A percentile compares a stretch with the other conserved stretches of the same genome.
These are phyloP conservation scores for Symbiodinium natans DNA, from an alignment of 73 alveolate genomes.

Conservation along the genomic window DNA sequence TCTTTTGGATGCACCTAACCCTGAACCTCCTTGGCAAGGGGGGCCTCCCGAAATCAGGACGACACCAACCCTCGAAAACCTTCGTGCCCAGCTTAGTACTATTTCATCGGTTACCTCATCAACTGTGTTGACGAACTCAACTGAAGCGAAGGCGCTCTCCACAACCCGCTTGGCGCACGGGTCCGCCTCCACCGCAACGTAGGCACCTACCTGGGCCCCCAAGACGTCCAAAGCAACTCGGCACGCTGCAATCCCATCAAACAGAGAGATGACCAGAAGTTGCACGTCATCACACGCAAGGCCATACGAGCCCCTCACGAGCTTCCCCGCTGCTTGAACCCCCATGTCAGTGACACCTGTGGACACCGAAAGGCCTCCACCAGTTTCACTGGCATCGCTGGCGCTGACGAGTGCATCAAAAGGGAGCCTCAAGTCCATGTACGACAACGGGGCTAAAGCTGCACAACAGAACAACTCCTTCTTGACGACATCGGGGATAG, in stretches of 20 bases:
- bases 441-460: background rate
- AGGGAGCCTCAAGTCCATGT: background rate
- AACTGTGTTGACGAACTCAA: background rate
- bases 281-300: background rate
- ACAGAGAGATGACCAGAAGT: background rate
- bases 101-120: background rate
- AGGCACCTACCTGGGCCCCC: background rate
- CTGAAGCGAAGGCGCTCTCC: background rate
- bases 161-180: background rate
- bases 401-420: background rate
- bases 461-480: background rate
- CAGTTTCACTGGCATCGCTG: background rate
- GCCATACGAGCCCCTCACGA: no score
- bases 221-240: background rate
- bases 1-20: background rate
- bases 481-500: background rate
- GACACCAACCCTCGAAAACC: background rate
- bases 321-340: background rate
- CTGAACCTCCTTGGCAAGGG: background rate
- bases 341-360: background rate
- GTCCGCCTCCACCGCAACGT: background rate
- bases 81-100: background rate
- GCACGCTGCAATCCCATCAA: background rate
- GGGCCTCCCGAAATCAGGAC: background rate
- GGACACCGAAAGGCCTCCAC: background rate